Conservation (phyloP, 2,329 filamentous ascomycete species). For the Gaeumannomyces sp. region DNA sequence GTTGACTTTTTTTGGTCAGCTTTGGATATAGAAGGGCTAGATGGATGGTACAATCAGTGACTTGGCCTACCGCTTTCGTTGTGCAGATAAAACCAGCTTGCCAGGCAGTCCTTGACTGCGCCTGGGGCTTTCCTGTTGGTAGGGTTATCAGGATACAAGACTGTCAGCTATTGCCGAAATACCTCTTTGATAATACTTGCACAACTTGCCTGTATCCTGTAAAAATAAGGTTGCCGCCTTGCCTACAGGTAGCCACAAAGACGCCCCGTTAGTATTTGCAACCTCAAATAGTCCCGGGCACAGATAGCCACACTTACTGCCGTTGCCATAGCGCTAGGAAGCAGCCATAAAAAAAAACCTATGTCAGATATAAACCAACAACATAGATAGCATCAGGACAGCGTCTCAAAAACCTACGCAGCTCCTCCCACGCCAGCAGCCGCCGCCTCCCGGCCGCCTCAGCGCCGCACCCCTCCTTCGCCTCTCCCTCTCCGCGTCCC, state of each 20-base stretch:
- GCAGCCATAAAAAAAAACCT: background rate
- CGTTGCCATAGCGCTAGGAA: slow-evolving; percentile 11
- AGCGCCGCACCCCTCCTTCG: background rate
- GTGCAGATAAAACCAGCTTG: slow-evolving; percentile 22
- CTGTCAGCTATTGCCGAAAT: background rate
- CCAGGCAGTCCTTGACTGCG: slow-evolving; percentile 19
- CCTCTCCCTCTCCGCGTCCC: no score
- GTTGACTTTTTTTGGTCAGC: slow-evolving; percentile 26
- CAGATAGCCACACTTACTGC: slow-evolving; percentile 8
- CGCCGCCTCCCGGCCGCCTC: background rate
- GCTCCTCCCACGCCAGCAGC: slow-evolving; percentile 8
- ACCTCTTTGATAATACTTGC: no score
- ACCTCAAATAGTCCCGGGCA: no score
- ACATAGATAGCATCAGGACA: background rate
- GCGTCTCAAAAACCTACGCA: slow-evolving; percentile 6
- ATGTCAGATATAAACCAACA: background rate
- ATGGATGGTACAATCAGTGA: background rate
- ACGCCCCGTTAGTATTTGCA: no score
- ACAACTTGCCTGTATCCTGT: slow-evolving; percentile 24
- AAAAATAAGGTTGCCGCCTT: slow-evolving; percentile 30
- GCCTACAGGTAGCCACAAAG: slow-evolving; percentile 12
- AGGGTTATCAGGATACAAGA: background rate
- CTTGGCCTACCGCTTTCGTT: slow-evolving; percentile 21
- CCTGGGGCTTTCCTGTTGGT: slow-evolving; percentile 18
- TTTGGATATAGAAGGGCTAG: background rate